Evolutionary conservation across 2,329 filamentous ascomycete genomes (phyloP), one percentile per base, ranked within the genome.

Genomic region (Bipolaris oryzae): DNA sequence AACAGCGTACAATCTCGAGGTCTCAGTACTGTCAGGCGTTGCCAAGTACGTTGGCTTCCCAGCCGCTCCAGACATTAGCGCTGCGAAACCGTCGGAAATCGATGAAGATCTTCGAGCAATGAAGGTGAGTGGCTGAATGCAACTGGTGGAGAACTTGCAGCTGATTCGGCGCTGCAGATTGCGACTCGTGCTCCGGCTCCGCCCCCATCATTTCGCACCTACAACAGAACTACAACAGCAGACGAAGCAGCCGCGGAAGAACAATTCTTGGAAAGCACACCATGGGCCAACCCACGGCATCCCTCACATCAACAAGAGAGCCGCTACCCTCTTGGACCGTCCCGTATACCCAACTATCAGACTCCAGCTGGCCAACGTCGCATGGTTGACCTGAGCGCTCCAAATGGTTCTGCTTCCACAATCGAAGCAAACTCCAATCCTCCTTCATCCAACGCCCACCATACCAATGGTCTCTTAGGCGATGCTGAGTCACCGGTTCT

Each of bases 31-130:
- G 55, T 89, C 93, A 5, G 94, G 94, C 35, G 84, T 98, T 49
- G 93, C 94, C 34, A 98, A 97, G 78, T 93, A 97, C 74, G 88
- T 96, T 70, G 95, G 95, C 21, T 99, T 99, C 77, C 95, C 95
- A 34, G 93, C 94, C 31, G 95, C 93, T n/a, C 95, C 95, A 18
- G 84, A 90, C 33, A 89, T 99, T 77, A 82, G 82, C 55, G 85
- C 90, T 39, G 90, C 91, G 23, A 88, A 89, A 35, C 77, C 84
- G 20, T 81, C 84, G 10, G 92, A 97, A 70, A 78, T 95, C 44
- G 91, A 96, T 53, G 89, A 94, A 47, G 95, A 99, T 77, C 81
- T 98, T 62, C 88, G 90, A 74, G 89, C 89, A 66, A 97, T 99
- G 82, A 89, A 90, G 71, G 93, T 97, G 81, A 82, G 88, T 84